Evolutionary conservation across 176 grass and related monocot genomes (phyloP).

Genomic region (Lolium perenne): DNA sequence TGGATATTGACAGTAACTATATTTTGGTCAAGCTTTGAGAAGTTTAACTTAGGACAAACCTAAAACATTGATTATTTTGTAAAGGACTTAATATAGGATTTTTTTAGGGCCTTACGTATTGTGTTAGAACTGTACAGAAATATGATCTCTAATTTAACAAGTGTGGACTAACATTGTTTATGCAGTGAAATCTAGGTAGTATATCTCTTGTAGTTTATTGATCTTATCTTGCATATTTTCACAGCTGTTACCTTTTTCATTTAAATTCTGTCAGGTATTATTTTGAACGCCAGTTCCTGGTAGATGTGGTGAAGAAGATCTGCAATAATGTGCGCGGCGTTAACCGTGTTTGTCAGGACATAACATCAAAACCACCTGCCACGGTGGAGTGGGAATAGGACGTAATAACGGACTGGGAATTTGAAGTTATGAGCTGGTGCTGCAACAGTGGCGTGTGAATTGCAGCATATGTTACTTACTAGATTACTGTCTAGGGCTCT

Average conservation of each 20-base stretch:
- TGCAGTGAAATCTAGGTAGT: not conserved
- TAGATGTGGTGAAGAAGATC: conserved; percentile 81
- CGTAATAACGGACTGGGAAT: not conserved
- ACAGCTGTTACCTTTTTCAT: conserved; percentile 10
- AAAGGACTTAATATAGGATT: no score
- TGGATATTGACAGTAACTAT: no score
- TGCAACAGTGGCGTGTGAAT: conserved; percentile 54
- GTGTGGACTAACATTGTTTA: not conserved
- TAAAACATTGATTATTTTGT: no score
- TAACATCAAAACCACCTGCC: conserved; percentile 84
- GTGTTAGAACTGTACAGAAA: not conserved
- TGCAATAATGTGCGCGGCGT: conserved; percentile 80
- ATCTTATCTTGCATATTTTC: not conserved
- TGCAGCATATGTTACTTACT: not conserved
- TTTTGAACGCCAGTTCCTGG: conserved; percentile 74
- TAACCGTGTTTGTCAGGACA: conserved; percentile 80
- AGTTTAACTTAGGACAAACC: no score
- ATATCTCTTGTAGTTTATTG: not conserved
- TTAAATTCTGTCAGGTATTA: conserved; percentile 57
- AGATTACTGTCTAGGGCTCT: not conserved
- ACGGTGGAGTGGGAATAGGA: conserved; percentile 89
- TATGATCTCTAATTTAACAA: not conserved
- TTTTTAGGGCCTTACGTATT: no score
- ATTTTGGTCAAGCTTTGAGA: no score
- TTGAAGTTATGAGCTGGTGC: no score